Evolutionary conservation across 116 monocot species (phyloP), one percentile per base, ranked within the genome.

Genomic region (Dioscorea cayenensis): DNA sequence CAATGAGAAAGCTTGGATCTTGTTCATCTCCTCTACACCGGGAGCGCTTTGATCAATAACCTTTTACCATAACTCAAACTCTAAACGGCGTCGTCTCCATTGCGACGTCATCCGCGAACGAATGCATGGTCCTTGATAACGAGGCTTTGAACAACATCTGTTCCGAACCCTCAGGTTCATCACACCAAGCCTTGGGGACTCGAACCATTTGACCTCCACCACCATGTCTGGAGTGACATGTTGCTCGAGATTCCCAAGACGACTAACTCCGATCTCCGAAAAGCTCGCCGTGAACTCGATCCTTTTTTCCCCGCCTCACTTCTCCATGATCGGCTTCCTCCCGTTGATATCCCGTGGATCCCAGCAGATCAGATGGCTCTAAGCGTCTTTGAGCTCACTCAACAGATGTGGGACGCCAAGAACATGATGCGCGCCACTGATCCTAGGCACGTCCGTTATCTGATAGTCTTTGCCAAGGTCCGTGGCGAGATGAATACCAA

Each of bases 401-500:
- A 90, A 71, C 87, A 90, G 64, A 90, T 90, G 90, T 90, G 90
- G 87, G 90, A 90, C 48, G 77, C 90, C 23, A 88, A 88, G 84
- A 88, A 88, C 82, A 88, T 88, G 88, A 88, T 88, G 88, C 84
- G 88, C 50, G 88, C 88, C 14, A 84, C 84, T 2, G 88, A 88
- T 71, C 88, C 84, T 0, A 81, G 84, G 14, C 88, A 88, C 64
- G 88, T 85, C 7, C 81, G 90, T n/a, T 90, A 90, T 68, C 72
- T 83, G 23, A 83, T 78, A 14, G 83, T 78, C 21, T 83, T 78
- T 0, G 83, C 83, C 7, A 79, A 79, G 83, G 79, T 83, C 83
- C 78, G 79, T 14, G 83, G 83, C 1, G 88, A 85, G 79, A 88
- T 92, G 91, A 92, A 89, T 86, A 92, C 92, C 12, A 92, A 92